A percentile compares a stretch with the other conserved stretches of the same genome.
Conservation (phyloP, 345 rosid genomes). For the Turnera subulata region DNA sequence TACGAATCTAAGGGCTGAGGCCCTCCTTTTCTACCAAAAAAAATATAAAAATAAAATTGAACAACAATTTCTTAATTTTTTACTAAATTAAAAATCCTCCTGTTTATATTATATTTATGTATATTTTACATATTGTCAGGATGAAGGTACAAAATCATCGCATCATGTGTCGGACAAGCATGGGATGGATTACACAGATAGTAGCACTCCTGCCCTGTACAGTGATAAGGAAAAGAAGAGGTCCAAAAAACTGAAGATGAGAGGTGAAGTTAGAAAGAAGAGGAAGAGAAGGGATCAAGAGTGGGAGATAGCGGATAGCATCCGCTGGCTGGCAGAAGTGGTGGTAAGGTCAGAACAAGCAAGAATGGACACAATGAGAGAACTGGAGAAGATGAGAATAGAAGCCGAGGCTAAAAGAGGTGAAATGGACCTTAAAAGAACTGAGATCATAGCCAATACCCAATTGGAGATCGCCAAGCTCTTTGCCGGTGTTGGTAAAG, state of each 20-base stretch:
- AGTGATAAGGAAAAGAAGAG: slow-evolving; percentile 41
- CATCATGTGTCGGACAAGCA: slow-evolving; percentile 50
- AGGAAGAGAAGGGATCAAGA: slow-evolving; percentile 48
- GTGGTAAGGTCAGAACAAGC: slow-evolving; percentile 80
- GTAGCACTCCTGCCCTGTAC: slow-evolving; percentile 77
- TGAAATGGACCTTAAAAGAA: slow-evolving; percentile 85
- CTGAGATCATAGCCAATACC: slow-evolving; percentile 82
- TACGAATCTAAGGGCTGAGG: no score
- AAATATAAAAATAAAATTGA: no score
- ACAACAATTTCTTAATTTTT: no score
- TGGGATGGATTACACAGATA: slow-evolving; percentile 56
- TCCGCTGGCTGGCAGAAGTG: slow-evolving; percentile 77
- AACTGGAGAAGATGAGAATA: slow-evolving; percentile 80
- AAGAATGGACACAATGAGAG: slow-evolving; percentile 85
- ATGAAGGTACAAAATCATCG: slow-evolving; percentile 49
- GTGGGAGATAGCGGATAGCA: slow-evolving; percentile 70
- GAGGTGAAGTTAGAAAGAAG: slow-evolving; percentile 41
- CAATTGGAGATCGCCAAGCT: slow-evolving; percentile 90
- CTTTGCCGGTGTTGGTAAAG: slow-evolving; percentile 47
- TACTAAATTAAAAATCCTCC: not conserved
- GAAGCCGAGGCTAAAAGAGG: slow-evolving; percentile 84
- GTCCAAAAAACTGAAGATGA: slow-evolving; percentile 42
- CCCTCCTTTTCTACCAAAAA: no score
- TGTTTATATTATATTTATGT: no score
- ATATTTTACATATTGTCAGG: slow-evolving; percentile 32